A percentile compares a stretch with the other conserved stretches of the same genome.
These are phyloP conservation scores for Allium fistulosum DNA, from an alignment of 106 monocot genomes.

Conservation along the genomic window DNA sequence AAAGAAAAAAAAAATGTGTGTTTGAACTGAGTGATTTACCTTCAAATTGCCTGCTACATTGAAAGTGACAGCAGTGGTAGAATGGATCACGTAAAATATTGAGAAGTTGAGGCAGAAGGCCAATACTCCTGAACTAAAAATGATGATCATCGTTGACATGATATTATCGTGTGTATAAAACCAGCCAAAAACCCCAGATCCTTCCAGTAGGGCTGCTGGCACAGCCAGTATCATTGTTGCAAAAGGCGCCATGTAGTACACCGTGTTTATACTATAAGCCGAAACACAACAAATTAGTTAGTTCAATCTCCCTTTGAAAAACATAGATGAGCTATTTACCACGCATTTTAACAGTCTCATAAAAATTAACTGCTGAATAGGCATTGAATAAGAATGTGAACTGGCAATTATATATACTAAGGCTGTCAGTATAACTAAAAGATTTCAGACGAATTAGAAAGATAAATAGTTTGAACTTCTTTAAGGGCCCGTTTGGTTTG, in stretches of 20 bases:
- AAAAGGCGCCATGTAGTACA: constrained; percentile 97
- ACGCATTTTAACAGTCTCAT: too few relatives aligned
- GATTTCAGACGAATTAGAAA: too few relatives aligned
- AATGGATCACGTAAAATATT: constrained; percentile 96
- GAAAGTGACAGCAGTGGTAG: constrained; percentile 94
- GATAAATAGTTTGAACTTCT: too few relatives aligned
- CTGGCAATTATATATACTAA: too few relatives aligned
- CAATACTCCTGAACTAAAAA: constrained; percentile 63
- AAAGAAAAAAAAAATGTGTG: not conserved
- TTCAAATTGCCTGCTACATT: constrained; percentile 96
- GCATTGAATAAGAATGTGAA: too few relatives aligned
- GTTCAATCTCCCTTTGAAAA: too few relatives aligned
- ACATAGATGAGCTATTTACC: too few relatives aligned
- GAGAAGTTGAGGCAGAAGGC: constrained; percentile 99
- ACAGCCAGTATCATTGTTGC: constrained; percentile 82
- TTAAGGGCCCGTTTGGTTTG: too few relatives aligned
- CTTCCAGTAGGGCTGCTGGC: constrained; percentile 77
- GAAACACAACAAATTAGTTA: not conserved
- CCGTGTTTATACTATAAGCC: constrained; percentile 83
- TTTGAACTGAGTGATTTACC: constrained; percentile 18
- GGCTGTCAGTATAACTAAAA: too few relatives aligned
- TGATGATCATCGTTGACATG: constrained; percentile 52
- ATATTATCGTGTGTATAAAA: constrained; percentile 50
- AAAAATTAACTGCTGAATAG: too few relatives aligned
- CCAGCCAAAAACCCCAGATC: constrained; percentile 71